Evolutionary conservation across 2,329 filamentous ascomycete species (phyloP).

Genomic region (Chaetothyriales sp.): DNA sequence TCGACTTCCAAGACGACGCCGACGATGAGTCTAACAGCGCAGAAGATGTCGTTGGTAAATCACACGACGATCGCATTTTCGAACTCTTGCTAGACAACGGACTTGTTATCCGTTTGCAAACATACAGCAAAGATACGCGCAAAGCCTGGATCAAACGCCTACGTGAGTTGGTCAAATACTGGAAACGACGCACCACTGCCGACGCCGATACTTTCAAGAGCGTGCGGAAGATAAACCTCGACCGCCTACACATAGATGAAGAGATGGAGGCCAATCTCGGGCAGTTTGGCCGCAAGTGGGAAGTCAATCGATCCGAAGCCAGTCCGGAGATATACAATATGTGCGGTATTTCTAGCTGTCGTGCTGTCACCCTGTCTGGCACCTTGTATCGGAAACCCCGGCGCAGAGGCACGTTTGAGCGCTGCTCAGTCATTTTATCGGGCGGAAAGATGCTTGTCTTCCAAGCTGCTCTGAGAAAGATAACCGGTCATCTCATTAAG

Average conservation of each 20-base stretch:
- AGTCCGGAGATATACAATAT: slow-evolving; percentile 53
- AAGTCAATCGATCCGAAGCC: slow-evolving; percentile 50
- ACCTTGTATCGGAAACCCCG: slow-evolving; percentile 51
- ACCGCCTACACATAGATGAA: slow-evolving; percentile 50
- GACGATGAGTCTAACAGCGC: slow-evolving; percentile 40
- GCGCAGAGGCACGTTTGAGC: slow-evolving; percentile 47
- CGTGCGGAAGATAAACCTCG: slow-evolving; percentile 45
- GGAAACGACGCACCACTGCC: slow-evolving; percentile 42
- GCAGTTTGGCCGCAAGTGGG: slow-evolving; percentile 55
- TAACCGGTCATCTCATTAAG: slow-evolving; percentile 41
- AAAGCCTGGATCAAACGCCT: slow-evolving; percentile 51
- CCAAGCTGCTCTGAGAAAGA: slow-evolving; percentile 43
- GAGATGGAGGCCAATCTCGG: slow-evolving; percentile 51
- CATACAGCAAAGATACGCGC: slow-evolving; percentile 43
- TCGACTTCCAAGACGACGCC: slow-evolving; percentile 41
- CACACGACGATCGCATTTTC: slow-evolving; percentile 44
- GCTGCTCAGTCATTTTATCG: slow-evolving; percentile 47
- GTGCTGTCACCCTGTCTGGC: slow-evolving; percentile 49
- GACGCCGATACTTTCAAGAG: slow-evolving; percentile 46
- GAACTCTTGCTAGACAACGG: slow-evolving; percentile 50
- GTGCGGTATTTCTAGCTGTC: slow-evolving; percentile 50
- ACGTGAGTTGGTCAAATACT: slow-evolving; percentile 45
- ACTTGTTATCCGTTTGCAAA: slow-evolving; percentile 47
- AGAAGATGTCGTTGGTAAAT: slow-evolving; percentile 30
- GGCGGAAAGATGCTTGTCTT: slow-evolving; percentile 50